phyloP scores from a whole-genome alignment of 2,329 filamentous ascomycete genomes.

The Camillea tinctor region DNA sequence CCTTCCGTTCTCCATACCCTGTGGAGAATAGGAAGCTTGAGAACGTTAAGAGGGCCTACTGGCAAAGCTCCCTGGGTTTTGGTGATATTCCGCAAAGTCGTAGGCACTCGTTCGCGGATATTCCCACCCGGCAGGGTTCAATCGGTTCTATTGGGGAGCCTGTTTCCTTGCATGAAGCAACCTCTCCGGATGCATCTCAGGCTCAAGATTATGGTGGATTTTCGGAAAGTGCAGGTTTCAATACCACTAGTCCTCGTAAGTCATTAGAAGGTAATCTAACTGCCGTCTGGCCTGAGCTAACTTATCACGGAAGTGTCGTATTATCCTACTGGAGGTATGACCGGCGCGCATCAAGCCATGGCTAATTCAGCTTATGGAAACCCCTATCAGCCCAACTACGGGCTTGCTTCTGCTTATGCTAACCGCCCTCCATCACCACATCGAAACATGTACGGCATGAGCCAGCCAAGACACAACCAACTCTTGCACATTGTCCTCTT shows the following conservation, averaged over 20 bases:
- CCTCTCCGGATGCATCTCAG: slow-evolving; percentile 42
- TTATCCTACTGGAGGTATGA: slow-evolving; percentile 34
- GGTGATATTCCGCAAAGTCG: slow-evolving; percentile 69
- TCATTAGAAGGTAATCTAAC: slow-evolving; percentile 5
- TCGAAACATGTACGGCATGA: slow-evolving; percentile 59
- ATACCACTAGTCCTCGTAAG: slow-evolving; percentile 42
- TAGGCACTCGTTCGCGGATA: slow-evolving; percentile 75
- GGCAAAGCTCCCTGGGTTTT: slow-evolving; percentile 71
- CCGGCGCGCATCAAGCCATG: slow-evolving; percentile 36
- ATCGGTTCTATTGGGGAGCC: slow-evolving; percentile 60
- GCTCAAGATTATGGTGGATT: slow-evolving; percentile 45
- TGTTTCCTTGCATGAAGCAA: slow-evolving; percentile 45
- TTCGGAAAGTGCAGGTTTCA: slow-evolving; percentile 38
- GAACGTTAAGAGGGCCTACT: slow-evolving; percentile 65
- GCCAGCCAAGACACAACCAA: slow-evolving; percentile 64
- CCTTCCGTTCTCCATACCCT: slow-evolving; percentile 49
- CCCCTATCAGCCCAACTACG: slow-evolving; percentile 48
- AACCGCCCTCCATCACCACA: slow-evolving; percentile 60
- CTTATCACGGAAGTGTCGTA: slow-evolving; percentile 35
- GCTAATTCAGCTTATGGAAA: slow-evolving; percentile 38
- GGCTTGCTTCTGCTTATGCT: slow-evolving; percentile 42
- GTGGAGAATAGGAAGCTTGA: slow-evolving; percentile 62
- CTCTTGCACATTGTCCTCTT: slow-evolving; percentile 88
- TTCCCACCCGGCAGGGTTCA: slow-evolving; percentile 63
- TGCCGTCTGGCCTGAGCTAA: slow-evolving; percentile 22